Percentiles rank a stretch among this genome's conserved stretches.
phyloP scores from a whole-genome alignment of 2,329 filamentous ascomycete genomes.

The Penicillium sp. region DNA sequence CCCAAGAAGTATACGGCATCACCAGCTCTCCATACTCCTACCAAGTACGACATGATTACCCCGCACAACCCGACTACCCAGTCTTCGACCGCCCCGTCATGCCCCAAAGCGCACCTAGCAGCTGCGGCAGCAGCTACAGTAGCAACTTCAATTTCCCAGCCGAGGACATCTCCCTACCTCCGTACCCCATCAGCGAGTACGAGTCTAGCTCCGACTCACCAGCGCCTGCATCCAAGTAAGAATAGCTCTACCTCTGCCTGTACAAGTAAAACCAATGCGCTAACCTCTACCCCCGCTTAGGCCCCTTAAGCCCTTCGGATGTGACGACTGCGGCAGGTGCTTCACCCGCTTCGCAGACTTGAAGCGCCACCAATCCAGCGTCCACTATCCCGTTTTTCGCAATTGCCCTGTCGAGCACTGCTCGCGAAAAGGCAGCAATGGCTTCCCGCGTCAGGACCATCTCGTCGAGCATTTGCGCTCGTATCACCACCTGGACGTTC shows the following conservation, averaged over 20 bases:
- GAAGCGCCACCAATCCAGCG: conserved; percentile 49
- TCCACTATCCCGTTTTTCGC: conserved; percentile 45
- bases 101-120: conserved; percentile 27
- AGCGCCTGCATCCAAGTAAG: conserved; percentile 29
- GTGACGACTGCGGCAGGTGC: conserved; percentile 37
- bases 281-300: conserved; percentile 18
- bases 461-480: conserved; percentile 57
- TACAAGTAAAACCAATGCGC: neutral
- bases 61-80: conserved; percentile 5
- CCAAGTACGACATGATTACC: conserved; percentile 11
- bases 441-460: conserved; percentile 59
- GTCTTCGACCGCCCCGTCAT: conserved; percentile 27
- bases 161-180: conserved; percentile 22
- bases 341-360: conserved; percentile 52
- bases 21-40: conserved; percentile 25
- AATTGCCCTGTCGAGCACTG: conserved; percentile 49
- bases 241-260: neutral
- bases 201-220: conserved; percentile 21
- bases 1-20: conserved; percentile 18
- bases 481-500: conserved; percentile 52
- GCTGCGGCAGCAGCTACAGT: conserved; percentile 18
- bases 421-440: conserved; percentile 47
- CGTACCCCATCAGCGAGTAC: conserved; percentile 11
- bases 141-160: conserved; percentile 16
- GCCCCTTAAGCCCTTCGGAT: conserved; percentile 33